Base-by-base conservation (phyloP, 2,329 filamentous ascomycete genomes). In the Hypoxylon sp. region DNA sequence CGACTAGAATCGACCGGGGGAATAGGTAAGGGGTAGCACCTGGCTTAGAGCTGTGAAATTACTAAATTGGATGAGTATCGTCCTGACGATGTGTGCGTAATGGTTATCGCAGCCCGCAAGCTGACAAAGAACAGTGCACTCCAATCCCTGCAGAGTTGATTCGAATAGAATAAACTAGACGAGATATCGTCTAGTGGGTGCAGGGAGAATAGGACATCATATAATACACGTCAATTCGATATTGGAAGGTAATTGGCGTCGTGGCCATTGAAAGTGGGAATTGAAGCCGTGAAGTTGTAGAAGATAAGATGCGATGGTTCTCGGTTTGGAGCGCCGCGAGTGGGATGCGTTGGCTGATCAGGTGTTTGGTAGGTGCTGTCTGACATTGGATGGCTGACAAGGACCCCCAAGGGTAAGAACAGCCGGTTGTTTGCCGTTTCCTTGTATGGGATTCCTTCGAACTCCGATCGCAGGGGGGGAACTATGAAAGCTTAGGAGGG, bases 111-210 rank as follows among this genome's bases (percentile, higher is more conserved):
- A 53, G 43, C 55, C 55, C 34, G 51, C 17, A 38, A 50, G 64
- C 64, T 55, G 61, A 68, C 53, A 65, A 70, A 64, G 53, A 55
- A 60, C 43, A 49, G 53, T 60, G 53, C 56, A 49, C 63, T 68
- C 59, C 5, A 53, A 61, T 65, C 63, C 68, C 74, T 73, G 70
- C 65, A 49, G 48, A 32, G 57, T 51, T 51, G 68, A 65, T 66
- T 64, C 38, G 49, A 55, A 63, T 25, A 57, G 67, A 67, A 68
- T 66, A 53, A 67, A 70, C 72, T 70, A 76, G 74, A 75, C 74
- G 70, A 71, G 57, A 50, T 63, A 50, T 67, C 68, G 73, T 73
- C 73, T 76, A 73, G 72, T 50, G 73, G 64, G 60, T 62, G 68
- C 67, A 69, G 57, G 63, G 69, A 68, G 59, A 66, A 53, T n/a